Conservation (phyloP, 2,329 filamentous ascomycete genomes). For the Xenoacremonium recifei region DNA sequence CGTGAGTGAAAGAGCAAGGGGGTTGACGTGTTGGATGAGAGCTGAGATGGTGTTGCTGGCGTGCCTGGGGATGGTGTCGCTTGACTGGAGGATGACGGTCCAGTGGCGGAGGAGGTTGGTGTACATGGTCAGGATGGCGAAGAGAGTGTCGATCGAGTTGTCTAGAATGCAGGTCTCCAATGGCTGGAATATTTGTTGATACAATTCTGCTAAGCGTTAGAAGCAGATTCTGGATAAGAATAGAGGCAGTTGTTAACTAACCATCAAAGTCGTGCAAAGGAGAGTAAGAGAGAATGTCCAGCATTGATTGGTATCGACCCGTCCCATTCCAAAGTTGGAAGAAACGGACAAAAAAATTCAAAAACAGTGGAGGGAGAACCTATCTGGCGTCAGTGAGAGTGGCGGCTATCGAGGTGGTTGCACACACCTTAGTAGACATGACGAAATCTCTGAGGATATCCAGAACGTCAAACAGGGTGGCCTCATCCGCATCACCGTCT, state of each 20-base stretch:
- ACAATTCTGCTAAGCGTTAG: conserved; percentile 45
- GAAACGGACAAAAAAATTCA: conserved; percentile 51
- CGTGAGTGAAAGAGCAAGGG: conserved; percentile 57
- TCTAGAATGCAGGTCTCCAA: conserved; percentile 53
- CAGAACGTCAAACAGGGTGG: conserved; percentile 53
- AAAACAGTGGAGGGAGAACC: conserved; percentile 47
- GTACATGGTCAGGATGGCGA: conserved; percentile 65
- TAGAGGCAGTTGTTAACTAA: conserved; percentile 29
- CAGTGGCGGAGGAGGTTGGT: conserved; percentile 63
- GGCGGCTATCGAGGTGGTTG: background rate
- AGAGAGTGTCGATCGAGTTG: conserved; percentile 50
- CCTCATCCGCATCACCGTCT: conserved; percentile 48
- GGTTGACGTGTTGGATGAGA: conserved; percentile 50
- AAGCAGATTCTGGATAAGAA: background rate
- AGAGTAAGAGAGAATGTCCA: conserved; percentile 56
- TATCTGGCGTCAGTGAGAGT: conserved; percentile 19
- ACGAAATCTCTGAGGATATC: conserved; percentile 57
- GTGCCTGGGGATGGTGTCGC: conserved; percentile 32
- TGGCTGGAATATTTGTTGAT: conserved; percentile 45
- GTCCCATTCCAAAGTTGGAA: conserved; percentile 62
- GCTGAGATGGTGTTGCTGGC: conserved; percentile 38
- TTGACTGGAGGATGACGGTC: conserved; percentile 45
- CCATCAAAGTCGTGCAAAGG: conserved; percentile 57
- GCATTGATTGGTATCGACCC: conserved; percentile 50
- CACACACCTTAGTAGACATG: conserved; percentile 51